Percentiles rank a stretch among this genome's conserved stretches.
Evolutionary conservation across 108 stramenopile species (phyloP).

Genomic region (Pseudonitzschia delicatissima): DNA sequence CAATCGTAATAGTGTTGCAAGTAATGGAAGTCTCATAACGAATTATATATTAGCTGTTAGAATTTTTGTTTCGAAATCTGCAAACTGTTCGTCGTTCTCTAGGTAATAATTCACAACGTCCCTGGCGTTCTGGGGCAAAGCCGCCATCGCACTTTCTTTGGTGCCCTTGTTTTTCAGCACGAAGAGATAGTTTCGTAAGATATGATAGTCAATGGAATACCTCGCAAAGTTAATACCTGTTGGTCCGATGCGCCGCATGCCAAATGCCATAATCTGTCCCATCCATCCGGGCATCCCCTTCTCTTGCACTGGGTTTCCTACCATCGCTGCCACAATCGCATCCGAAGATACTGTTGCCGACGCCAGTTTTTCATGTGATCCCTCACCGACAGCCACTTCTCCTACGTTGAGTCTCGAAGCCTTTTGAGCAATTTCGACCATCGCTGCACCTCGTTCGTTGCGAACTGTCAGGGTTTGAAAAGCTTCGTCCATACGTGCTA

Average conservation of each 20-base stretch:
- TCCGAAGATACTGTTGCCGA: constrained; percentile 61
- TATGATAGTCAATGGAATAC: constrained; percentile 80
- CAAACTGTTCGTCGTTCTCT: constrained; percentile 35
- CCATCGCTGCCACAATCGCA: constrained; percentile 54
- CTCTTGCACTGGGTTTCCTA: constrained; percentile 42
- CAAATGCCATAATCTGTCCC: constrained; percentile 62
- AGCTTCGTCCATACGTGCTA: constrained; percentile 10
- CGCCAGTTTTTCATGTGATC: constrained; percentile 61
- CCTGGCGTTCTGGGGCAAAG: constrained; percentile 51
- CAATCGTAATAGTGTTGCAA: no score
- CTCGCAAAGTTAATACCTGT: constrained; percentile 78
- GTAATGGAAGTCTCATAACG: no score
- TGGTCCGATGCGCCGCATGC: constrained; percentile 54
- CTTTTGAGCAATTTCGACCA: constrained; percentile 57
- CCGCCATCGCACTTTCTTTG: constrained; percentile 26
- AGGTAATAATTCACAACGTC: constrained; percentile 58
- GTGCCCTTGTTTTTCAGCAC: constrained; percentile 49
- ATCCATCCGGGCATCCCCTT: constrained; percentile 65
- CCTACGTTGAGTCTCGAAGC: constrained; percentile 44
- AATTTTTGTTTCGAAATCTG: constrained; percentile 1
- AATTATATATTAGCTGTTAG: neutral
- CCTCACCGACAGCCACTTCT: constrained; percentile 46
- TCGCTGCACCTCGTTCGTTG: constrained; percentile 56
- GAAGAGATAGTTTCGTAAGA: constrained; percentile 77
- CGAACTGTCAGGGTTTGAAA: constrained; percentile 74